Evolutionary conservation across 305 asterid species (phyloP).

Genomic region (Fraxinus xanthoxyloides): DNA sequence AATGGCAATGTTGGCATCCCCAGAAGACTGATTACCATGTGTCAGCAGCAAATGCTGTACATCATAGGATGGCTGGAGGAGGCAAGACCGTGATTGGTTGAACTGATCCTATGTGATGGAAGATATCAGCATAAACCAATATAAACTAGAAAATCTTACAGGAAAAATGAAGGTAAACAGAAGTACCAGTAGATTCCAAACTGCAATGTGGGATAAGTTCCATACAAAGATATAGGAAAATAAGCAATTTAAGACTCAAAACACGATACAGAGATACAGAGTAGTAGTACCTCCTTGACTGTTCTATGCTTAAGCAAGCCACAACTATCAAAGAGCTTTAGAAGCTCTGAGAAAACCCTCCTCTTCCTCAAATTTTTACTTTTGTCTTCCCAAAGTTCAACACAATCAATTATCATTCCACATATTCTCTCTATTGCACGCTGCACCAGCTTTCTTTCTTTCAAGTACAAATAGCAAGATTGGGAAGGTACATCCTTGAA

Average conservation of each 20-base stretch:
- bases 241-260: background rate
- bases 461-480: slow-evolving; percentile 38
- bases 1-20: slow-evolving; percentile 26
- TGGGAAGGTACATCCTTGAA: slow-evolving; percentile 40
- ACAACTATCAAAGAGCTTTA: slow-evolving; percentile 64
- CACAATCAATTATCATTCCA: slow-evolving; percentile 45
- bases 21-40: slow-evolving; percentile 33
- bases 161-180: background rate
- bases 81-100: slow-evolving; percentile 53
- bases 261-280: slow-evolving; percentile 2
- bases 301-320: slow-evolving; percentile 78
- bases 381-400: slow-evolving; percentile 71
- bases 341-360: slow-evolving; percentile 68
- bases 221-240: background rate
- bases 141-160: slow-evolving; percentile 13
- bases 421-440: slow-evolving; percentile 48
- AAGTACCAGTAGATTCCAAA: background rate
- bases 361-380: slow-evolving; percentile 56
- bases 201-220: background rate
- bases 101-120: slow-evolving; percentile 43
- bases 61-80: slow-evolving; percentile 80
- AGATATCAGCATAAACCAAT: slow-evolving; percentile 12
- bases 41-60: slow-evolving; percentile 63
- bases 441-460: slow-evolving; percentile 56
- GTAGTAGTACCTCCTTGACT: slow-evolving; percentile 49